These are phyloP conservation scores for Xylaria sp. DNA, from an alignment of 2,329 filamentous ascomycete genomes.

Conservation along the genomic window DNA sequence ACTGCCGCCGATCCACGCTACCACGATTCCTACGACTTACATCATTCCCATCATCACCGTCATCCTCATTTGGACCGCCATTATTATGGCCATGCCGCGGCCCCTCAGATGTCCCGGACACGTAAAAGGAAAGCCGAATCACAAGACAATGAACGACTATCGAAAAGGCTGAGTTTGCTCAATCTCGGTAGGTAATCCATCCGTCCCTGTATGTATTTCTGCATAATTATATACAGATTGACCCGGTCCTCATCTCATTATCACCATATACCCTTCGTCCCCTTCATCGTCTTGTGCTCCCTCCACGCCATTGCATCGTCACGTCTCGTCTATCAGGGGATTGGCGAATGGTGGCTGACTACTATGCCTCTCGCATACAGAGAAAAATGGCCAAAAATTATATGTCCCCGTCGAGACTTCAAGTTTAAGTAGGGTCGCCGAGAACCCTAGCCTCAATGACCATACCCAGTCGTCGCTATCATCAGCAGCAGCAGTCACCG, in stretches of 20 bases:
- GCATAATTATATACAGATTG: constrained; percentile 11
- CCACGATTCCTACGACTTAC: constrained; percentile 33
- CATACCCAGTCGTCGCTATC: constrained; percentile 35
- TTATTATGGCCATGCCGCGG: constrained; percentile 25
- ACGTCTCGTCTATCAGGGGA: background rate
- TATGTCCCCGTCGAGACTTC: constrained; percentile 72
- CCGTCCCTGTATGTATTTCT: background rate
- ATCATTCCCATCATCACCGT: constrained; percentile 24
- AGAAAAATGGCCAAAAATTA: constrained; percentile 71
- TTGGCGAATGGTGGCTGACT: constrained; percentile 42
- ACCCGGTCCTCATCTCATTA: background rate
- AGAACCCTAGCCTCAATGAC: constrained; percentile 26
- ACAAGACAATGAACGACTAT: constrained; percentile 77
- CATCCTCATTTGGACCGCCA: background rate
- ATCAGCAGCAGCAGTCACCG: constrained; percentile 39
- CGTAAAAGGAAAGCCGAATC: constrained; percentile 71
- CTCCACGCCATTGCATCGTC: background rate
- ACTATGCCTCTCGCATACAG: constrained; percentile 54
- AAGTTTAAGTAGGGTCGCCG: constrained; percentile 41
- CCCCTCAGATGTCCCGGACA: constrained; percentile 43
- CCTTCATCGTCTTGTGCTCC: constrained; percentile 32
- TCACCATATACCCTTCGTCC: constrained; percentile 8
- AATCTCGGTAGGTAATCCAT: constrained; percentile 74
- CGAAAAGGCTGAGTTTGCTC: constrained; percentile 84
- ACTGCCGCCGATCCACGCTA: constrained; percentile 26